Base-by-base conservation (phyloP, 2,329 filamentous ascomycete species). In the Leptographium galeiforme region DNA sequence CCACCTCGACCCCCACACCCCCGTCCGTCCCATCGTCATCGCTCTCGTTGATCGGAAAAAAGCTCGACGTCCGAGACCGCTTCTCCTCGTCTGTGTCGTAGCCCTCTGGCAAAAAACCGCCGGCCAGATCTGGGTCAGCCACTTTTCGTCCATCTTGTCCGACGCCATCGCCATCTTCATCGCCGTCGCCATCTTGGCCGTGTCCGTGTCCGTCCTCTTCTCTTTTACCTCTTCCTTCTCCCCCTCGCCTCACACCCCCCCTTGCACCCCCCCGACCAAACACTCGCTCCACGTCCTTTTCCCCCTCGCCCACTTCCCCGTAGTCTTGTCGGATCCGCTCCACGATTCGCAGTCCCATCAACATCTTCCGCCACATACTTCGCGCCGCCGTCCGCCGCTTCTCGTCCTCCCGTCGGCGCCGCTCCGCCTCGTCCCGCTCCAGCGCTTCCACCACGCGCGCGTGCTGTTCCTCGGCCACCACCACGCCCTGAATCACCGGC, bases 401-500 rank as follows among this genome's bases (percentile, higher is more conserved):
- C 56, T 86, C 84, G 56, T 93, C 84, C 63, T 95, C 89, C 61
- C 89, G 91, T 50, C 84, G 80, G 49, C 74, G 74, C 51, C 82
- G 78, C 65, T 94, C 89, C 6, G 77, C 81, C 59, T 88, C 86
- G 57, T 93, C 85, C 53, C 82, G 84, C 41, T 81, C 78, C 71
- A 94, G 86, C 57, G 90, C 85, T 62, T 88, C 85, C 64, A 87
- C 81, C 1, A 96, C 77, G 38, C 78, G 65, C 16, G 83, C 80
- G 56, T 87, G 79, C 59, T 95, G 77, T 67, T 95, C 90, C 57
- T 82, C 78, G 0, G 91, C 88, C 2, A 96, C 79, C 0, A 98
- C 89, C 0, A 96, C 89, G 0, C 91, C 93, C 52, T 87, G 85
- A 33, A 97, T 85, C 0, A 96, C 82, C 0, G 93, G 93, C 1